Evolutionary conservation across 2,329 filamentous ascomycete genomes (phyloP), one percentile per base, ranked within the genome.

Genomic region (Xylaria polymorpha): DNA sequence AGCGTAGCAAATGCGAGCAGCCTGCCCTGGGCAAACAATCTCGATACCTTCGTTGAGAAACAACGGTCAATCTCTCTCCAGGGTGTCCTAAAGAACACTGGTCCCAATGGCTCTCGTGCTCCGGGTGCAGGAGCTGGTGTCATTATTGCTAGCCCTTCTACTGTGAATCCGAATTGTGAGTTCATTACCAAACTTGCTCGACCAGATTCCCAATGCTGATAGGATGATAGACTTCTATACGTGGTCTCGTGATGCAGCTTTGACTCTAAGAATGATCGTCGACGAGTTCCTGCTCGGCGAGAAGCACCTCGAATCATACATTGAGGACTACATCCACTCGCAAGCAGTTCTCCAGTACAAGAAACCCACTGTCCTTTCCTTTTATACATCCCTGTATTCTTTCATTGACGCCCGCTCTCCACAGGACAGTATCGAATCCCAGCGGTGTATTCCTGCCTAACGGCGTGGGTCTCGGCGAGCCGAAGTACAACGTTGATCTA

Each of bases 61-160:
- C 83, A 89, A 72, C 82, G 80, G 22, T 73, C 78, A 0, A 78
- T 86, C 67, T 83, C 87, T 8, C 79, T 87, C 29, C 80, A 86
- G 71, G 84, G 85, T 32, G 80, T 85, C 15, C 76, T 89, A 50
- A 82, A 85, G 74, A 90, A 89, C 73, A 86, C 88, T 65, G 87
- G 87, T 7, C 76, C 85, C 0, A 75, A 81, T 75, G 86, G 87
- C 20, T 80, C 80, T 6, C 81, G 82, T 64, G 85, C 82, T 10
- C 71, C 77, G 15, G 85, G 85, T 51, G 85, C 85, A 4, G 78
- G 78, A 29, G 76, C 84, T 2, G 86, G 87, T 37, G 80, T 86
- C 62, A 82, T 88, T 3, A 79, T 89, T 67, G 87, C 87, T 4
- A 87, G 85, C 73, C 87, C 87, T 20, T 86, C 84, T 9, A 86